Evolutionary conservation across 192 early-diverging fungal genomes (phyloP), one percentile per base, ranked within the genome.

Genomic region (Coemansia sp.): DNA sequence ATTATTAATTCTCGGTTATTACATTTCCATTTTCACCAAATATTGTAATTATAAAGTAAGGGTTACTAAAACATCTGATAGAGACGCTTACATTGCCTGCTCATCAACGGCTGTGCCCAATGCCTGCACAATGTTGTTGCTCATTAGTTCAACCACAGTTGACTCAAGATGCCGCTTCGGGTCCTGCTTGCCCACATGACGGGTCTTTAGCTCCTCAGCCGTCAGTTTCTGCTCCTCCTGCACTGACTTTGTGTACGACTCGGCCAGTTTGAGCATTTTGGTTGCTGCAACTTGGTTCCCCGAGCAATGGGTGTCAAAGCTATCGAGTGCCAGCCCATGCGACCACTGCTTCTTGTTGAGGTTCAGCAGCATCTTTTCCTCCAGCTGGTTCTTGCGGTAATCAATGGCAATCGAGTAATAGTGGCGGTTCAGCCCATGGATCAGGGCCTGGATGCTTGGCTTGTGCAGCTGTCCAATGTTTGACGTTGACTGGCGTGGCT

Each of bases 151-250:
- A 65, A 97, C 95, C 3, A 97, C 93, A 26, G 89, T 95, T 37
- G 92, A 88, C 76, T 96, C 94, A 67, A 99, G 80, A 79, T 99
- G 98, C 68, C 95, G 88, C 85, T 99, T 99, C 14, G 98, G 98
- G 71, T 99, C 98, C 81, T 99, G 94, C 75, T 99, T 99, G 35
- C 98, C 98, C n/a, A 99, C 94, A 75, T 99, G 98, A 37, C 98
- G 94, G 9, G 92, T 98, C 80, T 95, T 92, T 35, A 99, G 89
- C 82, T 98, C 92, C 50, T 98, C 92, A 2, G 89, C 69, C 11
- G 93, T 93, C 89, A 99, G 84, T 12, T 90, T 93, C 53, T 86
- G 90, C 81, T 99, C 98, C 73, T 99, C 98, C 62, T 93, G 90
- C 1, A 99, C 96, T 2, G 94, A 96, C 78, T 99, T 99, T 85